phyloP scores from a whole-genome alignment of 2,329 filamentous ascomycete genomes.

The Chaetomiaceae sp. region DNA sequence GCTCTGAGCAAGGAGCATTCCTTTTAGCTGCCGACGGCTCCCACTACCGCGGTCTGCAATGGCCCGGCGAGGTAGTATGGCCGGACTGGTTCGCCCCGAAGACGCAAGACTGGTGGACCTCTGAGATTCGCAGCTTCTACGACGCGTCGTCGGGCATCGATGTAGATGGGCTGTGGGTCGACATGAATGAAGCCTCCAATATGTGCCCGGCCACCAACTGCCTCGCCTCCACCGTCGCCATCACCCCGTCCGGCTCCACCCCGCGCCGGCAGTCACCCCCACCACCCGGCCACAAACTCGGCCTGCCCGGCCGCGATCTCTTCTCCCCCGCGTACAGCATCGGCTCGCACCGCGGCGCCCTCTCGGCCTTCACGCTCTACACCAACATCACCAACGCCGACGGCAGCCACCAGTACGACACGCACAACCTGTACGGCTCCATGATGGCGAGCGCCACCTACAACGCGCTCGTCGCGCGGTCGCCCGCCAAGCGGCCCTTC shows the following conservation, averaged over 20 bases:
- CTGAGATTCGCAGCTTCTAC: constrained; percentile 63
- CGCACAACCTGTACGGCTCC: constrained; percentile 71
- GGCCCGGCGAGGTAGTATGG: constrained; percentile 68
- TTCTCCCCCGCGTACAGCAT: constrained; percentile 62
- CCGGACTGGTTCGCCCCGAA: constrained; percentile 71
- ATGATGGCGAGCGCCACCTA: constrained; percentile 69
- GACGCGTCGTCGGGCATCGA: constrained; percentile 58
- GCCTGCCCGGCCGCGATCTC: constrained; percentile 59
- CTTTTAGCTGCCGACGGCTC: constrained; percentile 52
- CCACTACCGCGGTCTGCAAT: constrained; percentile 61
- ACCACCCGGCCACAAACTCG: constrained; percentile 40
- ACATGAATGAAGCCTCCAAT: constrained; percentile 52
- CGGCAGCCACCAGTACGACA: constrained; percentile 66
- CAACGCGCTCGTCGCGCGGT: constrained; percentile 59
- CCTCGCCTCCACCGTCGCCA: constrained; percentile 3
- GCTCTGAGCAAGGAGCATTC: constrained; percentile 40
- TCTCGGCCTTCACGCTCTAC: constrained; percentile 56
- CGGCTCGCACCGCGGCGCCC: constrained; percentile 49
- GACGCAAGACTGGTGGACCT: constrained; percentile 63
- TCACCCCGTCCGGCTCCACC: not conserved
- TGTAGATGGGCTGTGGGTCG: constrained; percentile 74
- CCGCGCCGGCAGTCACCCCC: not conserved
- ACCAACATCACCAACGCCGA: constrained; percentile 65
- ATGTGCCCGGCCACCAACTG: constrained; percentile 55
- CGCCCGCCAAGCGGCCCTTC: constrained; percentile 60